Conservation (phyloP, 2,329 filamentous ascomycete genomes). For the Xylaria sp. region DNA sequence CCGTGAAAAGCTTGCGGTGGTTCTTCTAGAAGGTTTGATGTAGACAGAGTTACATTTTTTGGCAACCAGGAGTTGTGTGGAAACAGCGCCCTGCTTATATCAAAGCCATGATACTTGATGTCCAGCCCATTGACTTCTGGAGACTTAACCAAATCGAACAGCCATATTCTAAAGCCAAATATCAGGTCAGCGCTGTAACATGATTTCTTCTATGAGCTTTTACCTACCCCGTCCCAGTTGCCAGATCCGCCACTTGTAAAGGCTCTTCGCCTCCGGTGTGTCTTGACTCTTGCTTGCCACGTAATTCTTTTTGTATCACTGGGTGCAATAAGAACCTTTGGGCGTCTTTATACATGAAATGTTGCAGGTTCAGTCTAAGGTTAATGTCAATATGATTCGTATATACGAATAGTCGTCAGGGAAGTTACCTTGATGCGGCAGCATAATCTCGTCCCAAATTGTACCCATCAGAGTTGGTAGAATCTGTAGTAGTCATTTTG, state of each 20-base stretch:
- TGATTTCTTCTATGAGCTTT: background rate
- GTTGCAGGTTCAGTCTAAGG: slow-evolving; percentile 33
- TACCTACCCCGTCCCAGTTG: slow-evolving; percentile 34
- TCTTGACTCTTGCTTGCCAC: slow-evolving; percentile 1
- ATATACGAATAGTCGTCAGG: background rate
- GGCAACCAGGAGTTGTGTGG: slow-evolving; percentile 33
- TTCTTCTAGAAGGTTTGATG: slow-evolving; percentile 23
- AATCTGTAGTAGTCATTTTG: slow-evolving; percentile 10
- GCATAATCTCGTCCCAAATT: slow-evolving; percentile 24
- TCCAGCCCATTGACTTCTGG: slow-evolving; percentile 23
- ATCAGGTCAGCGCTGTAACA: background rate
- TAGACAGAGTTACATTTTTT: slow-evolving; percentile 22
- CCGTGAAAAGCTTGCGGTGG: slow-evolving; percentile 28
- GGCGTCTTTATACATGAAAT: slow-evolving; percentile 32
- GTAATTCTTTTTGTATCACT: slow-evolving; percentile 23
- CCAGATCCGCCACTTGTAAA: slow-evolving; percentile 26
- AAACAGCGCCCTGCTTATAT: slow-evolving; percentile 32
- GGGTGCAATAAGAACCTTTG: slow-evolving; percentile 33
- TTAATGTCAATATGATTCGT: background rate
- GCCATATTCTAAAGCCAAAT: slow-evolving; percentile 22
- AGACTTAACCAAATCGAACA: slow-evolving; percentile 32
- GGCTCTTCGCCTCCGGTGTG: background rate
- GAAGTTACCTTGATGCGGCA: slow-evolving; percentile 29
- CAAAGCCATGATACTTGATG: slow-evolving; percentile 32
- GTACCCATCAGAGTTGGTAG: slow-evolving; percentile 26